A percentile compares a stretch with the other conserved stretches of the same genome.
phyloP scores from a whole-genome alignment of 441 rosid species.

The California macrophylla region DNA sequence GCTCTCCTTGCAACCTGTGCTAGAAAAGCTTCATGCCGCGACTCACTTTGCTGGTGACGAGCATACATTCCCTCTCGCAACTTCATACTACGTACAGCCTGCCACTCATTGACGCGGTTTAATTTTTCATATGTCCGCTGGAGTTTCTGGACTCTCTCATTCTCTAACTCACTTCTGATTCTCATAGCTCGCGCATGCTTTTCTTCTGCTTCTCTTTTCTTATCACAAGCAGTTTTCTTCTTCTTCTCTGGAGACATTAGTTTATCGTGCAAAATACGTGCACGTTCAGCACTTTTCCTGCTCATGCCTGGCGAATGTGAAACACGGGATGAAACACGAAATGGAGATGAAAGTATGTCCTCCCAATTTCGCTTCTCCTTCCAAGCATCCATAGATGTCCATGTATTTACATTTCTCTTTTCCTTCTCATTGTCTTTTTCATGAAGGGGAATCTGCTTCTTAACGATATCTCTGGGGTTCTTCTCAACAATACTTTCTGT shows the following conservation, averaged over 20 bases:
- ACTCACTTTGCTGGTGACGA: slow-evolving; percentile 66
- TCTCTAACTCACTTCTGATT: slow-evolving; percentile 66
- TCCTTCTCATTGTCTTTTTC: slow-evolving; percentile 50
- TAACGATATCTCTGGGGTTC: slow-evolving; percentile 34
- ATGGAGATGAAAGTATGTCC: slow-evolving; percentile 65
- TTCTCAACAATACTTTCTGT: slow-evolving; percentile 33
- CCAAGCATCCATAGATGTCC: slow-evolving; percentile 78
- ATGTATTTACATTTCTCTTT: slow-evolving; percentile 36
- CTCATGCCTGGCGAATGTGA: slow-evolving; percentile 60
- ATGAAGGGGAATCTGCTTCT: slow-evolving; percentile 30
- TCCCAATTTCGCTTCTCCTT: slow-evolving; percentile 79
- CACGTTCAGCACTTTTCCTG: slow-evolving; percentile 67
- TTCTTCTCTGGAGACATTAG: slow-evolving; percentile 75
- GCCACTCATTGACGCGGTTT: slow-evolving; percentile 73
- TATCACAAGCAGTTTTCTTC: slow-evolving; percentile 61
- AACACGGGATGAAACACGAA: slow-evolving; percentile 47
- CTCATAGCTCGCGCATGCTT: slow-evolving; percentile 74
- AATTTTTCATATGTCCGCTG: slow-evolving; percentile 75
- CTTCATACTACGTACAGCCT: slow-evolving; percentile 64
- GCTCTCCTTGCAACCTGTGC: slow-evolving; percentile 82
- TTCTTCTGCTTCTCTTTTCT: slow-evolving; percentile 68
- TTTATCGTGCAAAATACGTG: slow-evolving; percentile 56
- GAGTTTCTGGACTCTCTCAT: slow-evolving; percentile 66
- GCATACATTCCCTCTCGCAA: slow-evolving; percentile 73
- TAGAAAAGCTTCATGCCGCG: slow-evolving; percentile 72